phyloP scores from a whole-genome alignment of 2,329 filamentous ascomycete species.

The Alternaria metachromatica region DNA sequence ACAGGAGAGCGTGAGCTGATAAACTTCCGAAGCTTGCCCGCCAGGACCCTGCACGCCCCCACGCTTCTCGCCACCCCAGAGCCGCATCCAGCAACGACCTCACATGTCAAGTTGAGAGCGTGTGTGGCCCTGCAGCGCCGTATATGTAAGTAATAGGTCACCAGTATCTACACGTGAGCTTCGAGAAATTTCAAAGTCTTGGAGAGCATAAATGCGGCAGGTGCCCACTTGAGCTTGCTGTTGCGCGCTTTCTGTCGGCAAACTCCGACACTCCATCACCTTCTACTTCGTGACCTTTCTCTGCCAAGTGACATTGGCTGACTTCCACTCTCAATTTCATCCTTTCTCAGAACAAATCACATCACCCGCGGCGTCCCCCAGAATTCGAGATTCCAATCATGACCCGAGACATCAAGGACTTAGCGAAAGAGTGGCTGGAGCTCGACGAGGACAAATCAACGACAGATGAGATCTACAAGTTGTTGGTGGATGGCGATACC shows the following conservation, averaged over 20 bases:
- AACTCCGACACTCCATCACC: conserved; percentile 34
- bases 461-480: conserved; percentile 60
- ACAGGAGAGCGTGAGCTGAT: conserved; percentile 24
- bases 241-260: conserved; percentile 22
- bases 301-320: background rate
- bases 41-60: conserved; percentile 17
- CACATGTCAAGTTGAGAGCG: background rate
- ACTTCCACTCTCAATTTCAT: background rate
- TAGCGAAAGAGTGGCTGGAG: conserved; percentile 64
- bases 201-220: conserved; percentile 11
- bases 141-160: background rate
- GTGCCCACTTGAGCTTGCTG: conserved; percentile 7
- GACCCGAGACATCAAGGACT: conserved; percentile 46
- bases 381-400: conserved; percentile 20
- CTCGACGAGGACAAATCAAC: conserved; percentile 63
- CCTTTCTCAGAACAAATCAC: background rate
- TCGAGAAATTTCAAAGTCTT: background rate
- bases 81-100: background rate
- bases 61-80: conserved; percentile 7
- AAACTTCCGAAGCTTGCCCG: conserved; percentile 10
- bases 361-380: background rate
- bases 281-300: conserved; percentile 2
- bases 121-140: background rate
- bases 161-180: background rate
- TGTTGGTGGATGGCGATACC: conserved; percentile 55